Conservation (phyloP, 176 grass and related monocot genomes). For the Miscanthus lutarioriparius region DNA sequence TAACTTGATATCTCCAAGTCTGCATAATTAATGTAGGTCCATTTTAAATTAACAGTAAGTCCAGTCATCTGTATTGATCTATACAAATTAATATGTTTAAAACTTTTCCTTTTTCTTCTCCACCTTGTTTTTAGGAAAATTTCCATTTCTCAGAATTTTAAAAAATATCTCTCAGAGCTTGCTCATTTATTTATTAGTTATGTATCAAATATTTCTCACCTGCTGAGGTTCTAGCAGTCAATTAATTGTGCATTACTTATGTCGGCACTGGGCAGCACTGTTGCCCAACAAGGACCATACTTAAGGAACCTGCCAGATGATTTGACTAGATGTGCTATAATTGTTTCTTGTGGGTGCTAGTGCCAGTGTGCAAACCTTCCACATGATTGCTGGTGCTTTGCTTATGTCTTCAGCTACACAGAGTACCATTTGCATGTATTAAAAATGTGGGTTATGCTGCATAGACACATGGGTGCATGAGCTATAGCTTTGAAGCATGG, state of each 20-base stretch:
- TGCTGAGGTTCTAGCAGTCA: background rate
- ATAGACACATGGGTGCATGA: background rate
- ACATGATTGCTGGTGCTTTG: constrained; percentile 16
- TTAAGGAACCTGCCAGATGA: constrained; percentile 9
- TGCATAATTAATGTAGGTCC: background rate
- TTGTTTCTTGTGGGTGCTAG: background rate
- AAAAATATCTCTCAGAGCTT: background rate
- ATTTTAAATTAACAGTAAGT: background rate
- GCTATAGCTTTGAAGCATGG: background rate
- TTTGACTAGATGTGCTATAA: constrained; percentile 1
- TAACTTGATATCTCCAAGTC: background rate
- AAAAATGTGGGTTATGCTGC: background rate
- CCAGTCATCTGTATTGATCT: background rate
- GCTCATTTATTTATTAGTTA: background rate
- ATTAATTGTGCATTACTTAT: background rate
- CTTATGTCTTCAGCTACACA: background rate
- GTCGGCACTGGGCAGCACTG: background rate
- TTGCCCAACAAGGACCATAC: background rate
- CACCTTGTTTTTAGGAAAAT: background rate
- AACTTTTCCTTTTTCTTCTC: background rate
- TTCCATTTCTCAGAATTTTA: background rate
- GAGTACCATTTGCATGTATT: background rate
- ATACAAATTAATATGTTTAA: background rate
- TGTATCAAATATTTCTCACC: background rate
- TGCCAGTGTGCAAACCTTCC: constrained; percentile 2